A percentile compares a stretch with the other conserved stretches of the same genome.
Conservation (phyloP, 2,329 filamentous ascomycete species). For the Hypoxylon sp. region DNA sequence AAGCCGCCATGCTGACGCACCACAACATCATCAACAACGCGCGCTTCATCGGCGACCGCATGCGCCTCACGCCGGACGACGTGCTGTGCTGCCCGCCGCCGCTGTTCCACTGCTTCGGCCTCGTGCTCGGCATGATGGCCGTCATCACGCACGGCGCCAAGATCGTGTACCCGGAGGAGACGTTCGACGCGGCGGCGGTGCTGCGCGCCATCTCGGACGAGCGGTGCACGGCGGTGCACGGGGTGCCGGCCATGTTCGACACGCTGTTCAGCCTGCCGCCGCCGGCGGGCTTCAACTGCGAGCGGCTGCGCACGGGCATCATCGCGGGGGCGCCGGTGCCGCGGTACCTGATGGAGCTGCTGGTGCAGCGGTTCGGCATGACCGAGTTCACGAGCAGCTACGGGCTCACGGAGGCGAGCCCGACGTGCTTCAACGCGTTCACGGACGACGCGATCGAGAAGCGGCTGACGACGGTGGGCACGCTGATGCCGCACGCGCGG, state of each 20-base stretch:
- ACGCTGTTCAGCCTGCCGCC: slow-evolving; percentile 65
- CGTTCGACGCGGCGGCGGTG: slow-evolving; percentile 76
- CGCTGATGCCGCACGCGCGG: slow-evolving; percentile 78
- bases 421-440: slow-evolving; percentile 84
- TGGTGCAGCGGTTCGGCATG: slow-evolving; percentile 80
- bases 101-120: slow-evolving; percentile 87
- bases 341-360: slow-evolving; percentile 77
- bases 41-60: slow-evolving; percentile 78
- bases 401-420: slow-evolving; percentile 81
- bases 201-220: slow-evolving; percentile 75
- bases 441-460: slow-evolving; percentile 76
- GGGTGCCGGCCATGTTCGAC: slow-evolving; percentile 88
- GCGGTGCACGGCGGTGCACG: slow-evolving; percentile 79
- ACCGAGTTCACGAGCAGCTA: slow-evolving; percentile 78
- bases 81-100: slow-evolving; percentile 85
- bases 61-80: slow-evolving; percentile 75
- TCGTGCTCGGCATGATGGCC: slow-evolving; percentile 80
- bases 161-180: slow-evolving; percentile 80
- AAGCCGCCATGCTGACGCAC: slow-evolving; percentile 80
- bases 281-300: slow-evolving; percentile 58
- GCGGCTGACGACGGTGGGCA: slow-evolving; percentile 79
- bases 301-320: slow-evolving; percentile 77
- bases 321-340: slow-evolving; percentile 84
- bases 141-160: slow-evolving; percentile 80
- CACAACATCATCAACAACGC: slow-evolving; percentile 75